Evolutionary conservation across 2,329 filamentous ascomycete species (phyloP).

Genomic region (Fusarium graminum): DNA sequence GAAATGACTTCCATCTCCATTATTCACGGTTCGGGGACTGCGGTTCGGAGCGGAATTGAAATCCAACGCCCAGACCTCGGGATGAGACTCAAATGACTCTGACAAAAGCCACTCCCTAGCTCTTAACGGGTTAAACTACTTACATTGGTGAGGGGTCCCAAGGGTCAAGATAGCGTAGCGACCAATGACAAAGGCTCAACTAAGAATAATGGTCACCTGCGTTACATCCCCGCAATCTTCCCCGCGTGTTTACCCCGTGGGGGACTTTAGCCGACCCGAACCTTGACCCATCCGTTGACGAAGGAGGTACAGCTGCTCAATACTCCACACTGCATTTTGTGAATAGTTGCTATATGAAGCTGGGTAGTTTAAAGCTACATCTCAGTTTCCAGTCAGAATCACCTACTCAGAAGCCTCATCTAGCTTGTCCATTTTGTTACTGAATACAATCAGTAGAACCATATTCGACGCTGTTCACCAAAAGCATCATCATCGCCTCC

Average conservation of each 20-base stretch:
- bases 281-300: not conserved
- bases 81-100: constrained; percentile 10
- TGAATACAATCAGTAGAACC: fast-evolving
- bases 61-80: not conserved
- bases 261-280: constrained; percentile 21
- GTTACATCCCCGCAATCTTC: constrained; percentile 22
- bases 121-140: constrained; percentile 3
- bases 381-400: not conserved
- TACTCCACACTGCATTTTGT: not conserved
- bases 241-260: constrained; percentile 32
- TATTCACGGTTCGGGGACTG: constrained; percentile 17
- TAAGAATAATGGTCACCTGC: constrained; percentile 16
- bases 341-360: not conserved
- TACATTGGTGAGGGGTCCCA: not conserved
- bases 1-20: not conserved
- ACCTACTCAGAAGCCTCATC: not conserved
- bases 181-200: not conserved
- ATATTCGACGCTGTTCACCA: not conserved
- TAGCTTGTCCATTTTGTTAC: not conserved
- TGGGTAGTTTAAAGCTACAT: constrained; percentile 20
- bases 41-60: constrained; percentile 22
- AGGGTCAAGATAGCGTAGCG: not conserved
- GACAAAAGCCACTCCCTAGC: not conserved
- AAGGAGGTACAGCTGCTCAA: not conserved
- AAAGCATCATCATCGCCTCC: too few species aligned